Base-by-base conservation (phyloP, 1,284 basidiomycete species). In the Neotropicomus parvogracilis region DNA sequence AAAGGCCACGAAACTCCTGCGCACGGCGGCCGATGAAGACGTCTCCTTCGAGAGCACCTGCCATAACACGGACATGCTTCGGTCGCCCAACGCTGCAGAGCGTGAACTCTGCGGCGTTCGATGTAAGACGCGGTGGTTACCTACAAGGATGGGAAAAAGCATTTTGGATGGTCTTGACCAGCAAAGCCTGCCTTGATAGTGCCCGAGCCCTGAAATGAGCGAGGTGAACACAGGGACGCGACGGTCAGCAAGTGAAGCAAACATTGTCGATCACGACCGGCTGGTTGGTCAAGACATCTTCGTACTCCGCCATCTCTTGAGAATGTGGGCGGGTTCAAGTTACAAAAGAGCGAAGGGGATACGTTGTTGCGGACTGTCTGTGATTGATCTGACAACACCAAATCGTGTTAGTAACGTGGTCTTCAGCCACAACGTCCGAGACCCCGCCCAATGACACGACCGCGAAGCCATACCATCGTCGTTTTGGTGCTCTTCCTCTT, bases 151-250 rank as follows among this genome's bases (percentile, higher is more conserved):
- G 95, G 94, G 62, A 97, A 97, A 79, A 95, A 97, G 66, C 92
- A 95, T 79, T 95, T 94, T 35, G 95, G 95, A 68, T 95, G 92
- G 72, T 97, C 95, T 70, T 97, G 89, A 38, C 95, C 95, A 52
- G 95, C 95, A 68, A 98, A 98, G 37, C 94, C 94, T 54, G 94
- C 95, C 71, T 97, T 98, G 70, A 97, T 95, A 17, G 91, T 93
- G 27, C 95, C 95, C 49, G 94, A 95, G 56, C 95, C 95, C 92
- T 97, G 63, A 37, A 53, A 46, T 43, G 48, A 54, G 29, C 44
- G 50, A 50, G 53, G 50, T 58, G 50, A 60, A 57, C 55, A 53
- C 49, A 55, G 44, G 43, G 44, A 48, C 41, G 53, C 36, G 48
- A 56, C 46, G 54, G 54, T 38, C 44, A 48, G 55, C 48, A 44